Base-by-base conservation (phyloP, 2,329 filamentous ascomycete species). In the Xylariales sp. region DNA sequence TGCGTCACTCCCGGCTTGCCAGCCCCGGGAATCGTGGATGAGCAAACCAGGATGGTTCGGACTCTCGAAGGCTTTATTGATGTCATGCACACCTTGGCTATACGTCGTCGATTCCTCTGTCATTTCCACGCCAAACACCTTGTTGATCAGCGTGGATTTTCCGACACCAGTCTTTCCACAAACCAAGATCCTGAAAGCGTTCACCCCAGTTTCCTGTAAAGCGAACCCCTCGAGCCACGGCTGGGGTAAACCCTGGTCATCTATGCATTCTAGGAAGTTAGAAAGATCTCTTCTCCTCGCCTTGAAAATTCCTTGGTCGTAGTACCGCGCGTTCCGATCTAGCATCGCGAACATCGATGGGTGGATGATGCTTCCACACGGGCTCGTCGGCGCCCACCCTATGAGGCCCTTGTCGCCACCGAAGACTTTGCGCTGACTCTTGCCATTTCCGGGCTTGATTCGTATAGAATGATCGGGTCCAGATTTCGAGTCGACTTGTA, bases 111-210 rank as follows among this genome's bases (percentile, higher is more conserved):
- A 68, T 41, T 68, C 65, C 32, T 68, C 65, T 6, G 65, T 68
- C 65, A 68, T 68, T 10, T 65, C 65, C 2, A 68, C 62, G 4
- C 65, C 65, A 50, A 68, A 65, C 14, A 68, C 65, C 32, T 65
- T 68, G 45, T 68, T 68, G 32, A 68, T 67, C 30, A 67, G 43
- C 1, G 64, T 67, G 12, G 64, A 67, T 28, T 67, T 67, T 16
- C 64, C 64, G 14, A 67, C 64, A 4, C 64, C 64, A 1, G 64
- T 67, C 48, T 67, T 67, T 50, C 64, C 64, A 30, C 65, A 68
- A 8, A 68, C 65, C 36, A 68, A 28, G 18, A 68, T 68, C 10
- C 62, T 50, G 9, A 68, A 68, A 5, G 65, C 65, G 23, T 43
- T 60, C 16, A 68, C 65, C 34, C 61, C 61, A 28, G 43, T 57